Conservation (phyloP, 306 rosid genomes). For the Leucaena leucocephala region DNA sequence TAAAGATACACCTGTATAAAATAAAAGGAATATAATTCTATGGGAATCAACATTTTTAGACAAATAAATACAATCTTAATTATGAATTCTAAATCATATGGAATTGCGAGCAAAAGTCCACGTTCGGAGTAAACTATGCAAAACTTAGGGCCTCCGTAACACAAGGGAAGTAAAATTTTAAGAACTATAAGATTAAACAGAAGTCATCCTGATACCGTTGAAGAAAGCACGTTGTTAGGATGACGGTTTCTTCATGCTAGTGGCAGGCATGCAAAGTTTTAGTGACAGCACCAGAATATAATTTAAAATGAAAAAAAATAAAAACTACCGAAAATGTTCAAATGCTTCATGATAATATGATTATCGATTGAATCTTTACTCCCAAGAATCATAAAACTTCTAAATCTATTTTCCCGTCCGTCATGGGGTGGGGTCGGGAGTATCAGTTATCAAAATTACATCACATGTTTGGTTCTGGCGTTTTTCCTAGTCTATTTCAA, state of each 20-base stretch:
- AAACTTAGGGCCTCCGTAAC: neutral
- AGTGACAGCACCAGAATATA: neutral
- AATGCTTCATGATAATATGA: neutral
- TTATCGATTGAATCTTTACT: neutral
- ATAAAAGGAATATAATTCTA: neutral
- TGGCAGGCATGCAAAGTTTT: neutral
- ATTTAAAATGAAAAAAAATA: neutral
- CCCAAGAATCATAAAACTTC: neutral
- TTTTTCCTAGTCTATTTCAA: neutral
- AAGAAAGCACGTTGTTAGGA: neutral
- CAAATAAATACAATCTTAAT: neutral
- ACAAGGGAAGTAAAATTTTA: neutral
- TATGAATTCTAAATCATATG: neutral
- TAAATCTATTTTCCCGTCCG: too few species aligned
- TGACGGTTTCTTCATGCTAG: neutral
- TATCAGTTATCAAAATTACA: neutral
- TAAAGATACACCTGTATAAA: slow-evolving; percentile 62
- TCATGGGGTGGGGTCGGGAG: neutral
- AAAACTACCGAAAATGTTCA: neutral
- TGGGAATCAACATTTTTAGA: neutral
- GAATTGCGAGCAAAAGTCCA: neutral
- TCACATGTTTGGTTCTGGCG: neutral
- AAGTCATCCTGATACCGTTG: neutral
- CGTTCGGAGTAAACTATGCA: neutral
- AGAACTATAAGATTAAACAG: neutral